Conservation (phyloP, 371 early-diverging fungal species). For the Apophysomyces ossiformis region DNA sequence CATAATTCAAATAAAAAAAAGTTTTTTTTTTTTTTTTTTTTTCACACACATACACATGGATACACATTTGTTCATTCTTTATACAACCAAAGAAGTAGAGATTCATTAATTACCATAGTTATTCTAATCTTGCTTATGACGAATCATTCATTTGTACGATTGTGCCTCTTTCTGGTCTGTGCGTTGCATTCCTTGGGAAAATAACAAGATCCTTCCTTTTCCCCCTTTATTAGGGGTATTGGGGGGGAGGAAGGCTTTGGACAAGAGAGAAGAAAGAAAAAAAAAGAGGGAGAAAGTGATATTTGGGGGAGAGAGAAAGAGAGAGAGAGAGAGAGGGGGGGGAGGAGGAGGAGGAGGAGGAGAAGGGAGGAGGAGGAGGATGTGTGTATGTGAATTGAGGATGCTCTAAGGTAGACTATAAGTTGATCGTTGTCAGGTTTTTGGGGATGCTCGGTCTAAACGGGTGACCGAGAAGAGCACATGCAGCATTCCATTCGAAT, state of each 20-base stretch:
- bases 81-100: no score
- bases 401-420: not conserved
- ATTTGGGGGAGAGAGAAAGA: no score
- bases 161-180: not conserved
- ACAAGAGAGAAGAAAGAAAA: not conserved
- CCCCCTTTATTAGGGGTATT: no score
- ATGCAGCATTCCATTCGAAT: slow-evolving; percentile 7
- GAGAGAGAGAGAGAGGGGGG: not conserved
- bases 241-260: not conserved
- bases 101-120: no score
- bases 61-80: no score
- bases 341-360: not conserved
- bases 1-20: not conserved
- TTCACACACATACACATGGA: no score
- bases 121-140: no score
- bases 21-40: not conserved
- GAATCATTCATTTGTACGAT: no score
- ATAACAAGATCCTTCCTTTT: no score
- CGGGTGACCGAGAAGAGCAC: slow-evolving; percentile 2
- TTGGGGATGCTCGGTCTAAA: slow-evolving; percentile 1
- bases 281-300: not conserved
- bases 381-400: no score
- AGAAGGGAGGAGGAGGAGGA: not conserved
- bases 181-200: slow-evolving; percentile 4
- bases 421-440: slow-evolving; percentile 9